Evolutionary conservation across 2,329 filamentous ascomycete genomes (phyloP).

Genomic region (Pyricularia sp.): DNA sequence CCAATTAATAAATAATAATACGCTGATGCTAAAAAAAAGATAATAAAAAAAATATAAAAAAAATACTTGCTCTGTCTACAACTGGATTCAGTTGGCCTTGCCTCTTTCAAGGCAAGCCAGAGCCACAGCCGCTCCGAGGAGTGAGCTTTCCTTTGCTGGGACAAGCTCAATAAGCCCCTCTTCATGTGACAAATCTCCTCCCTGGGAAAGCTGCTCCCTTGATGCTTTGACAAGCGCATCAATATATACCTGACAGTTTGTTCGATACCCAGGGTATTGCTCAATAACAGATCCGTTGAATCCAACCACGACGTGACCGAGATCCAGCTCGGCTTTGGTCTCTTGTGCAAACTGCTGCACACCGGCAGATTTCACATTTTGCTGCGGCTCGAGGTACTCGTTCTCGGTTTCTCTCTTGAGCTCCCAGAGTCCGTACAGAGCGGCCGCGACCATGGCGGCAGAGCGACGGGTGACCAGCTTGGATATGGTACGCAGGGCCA

Average conservation of each 20-base stretch:
- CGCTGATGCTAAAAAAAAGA: background rate
- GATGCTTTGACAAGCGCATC: slow-evolving; percentile 39
- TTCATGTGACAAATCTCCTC: background rate
- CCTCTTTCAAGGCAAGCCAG: slow-evolving; percentile 30
- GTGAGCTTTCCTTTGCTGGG: slow-evolving; percentile 58
- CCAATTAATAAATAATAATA: background rate
- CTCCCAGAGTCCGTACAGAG: slow-evolving; percentile 46
- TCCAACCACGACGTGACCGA: slow-evolving; percentile 44
- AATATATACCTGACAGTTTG: slow-evolving; percentile 48
- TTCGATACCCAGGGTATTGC: slow-evolving; percentile 57
- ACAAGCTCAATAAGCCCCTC: slow-evolving; percentile 45
- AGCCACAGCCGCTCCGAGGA: slow-evolving; percentile 63
- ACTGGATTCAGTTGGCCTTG: slow-evolving; percentile 8
- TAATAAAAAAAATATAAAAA: no score
- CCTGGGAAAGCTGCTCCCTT: background rate
- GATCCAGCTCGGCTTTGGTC: slow-evolving; percentile 29
- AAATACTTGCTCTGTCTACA: background rate
- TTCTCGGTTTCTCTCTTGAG: slow-evolving; percentile 36
- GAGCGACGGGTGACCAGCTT: slow-evolving; percentile 44
- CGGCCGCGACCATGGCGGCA: slow-evolving; percentile 44
- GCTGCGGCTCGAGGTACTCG: slow-evolving; percentile 20
- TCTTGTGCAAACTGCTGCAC: slow-evolving; percentile 24
- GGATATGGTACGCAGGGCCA: slow-evolving; percentile 38
- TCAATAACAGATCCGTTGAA: slow-evolving; percentile 73
- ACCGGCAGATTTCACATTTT: background rate